Base-by-base conservation (phyloP, 202 grass and related monocot genomes). In the Alloteropsis angusta region DNA sequence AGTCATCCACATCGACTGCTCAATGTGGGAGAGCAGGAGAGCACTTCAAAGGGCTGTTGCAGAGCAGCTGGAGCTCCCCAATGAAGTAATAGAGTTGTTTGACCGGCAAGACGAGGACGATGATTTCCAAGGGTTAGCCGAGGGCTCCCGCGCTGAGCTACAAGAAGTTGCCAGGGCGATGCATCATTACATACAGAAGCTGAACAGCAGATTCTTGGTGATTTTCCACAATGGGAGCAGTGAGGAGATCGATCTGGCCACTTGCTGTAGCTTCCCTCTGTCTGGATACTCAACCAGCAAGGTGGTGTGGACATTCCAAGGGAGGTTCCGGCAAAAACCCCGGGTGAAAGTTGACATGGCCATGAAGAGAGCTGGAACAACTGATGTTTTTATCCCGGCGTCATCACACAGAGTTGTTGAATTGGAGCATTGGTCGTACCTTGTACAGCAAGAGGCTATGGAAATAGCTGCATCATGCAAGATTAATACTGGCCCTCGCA, bases 251-350 rank as follows among this genome's bases (percentile, higher is more conserved):
- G 30, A 81, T 13, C 30, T 81, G 0, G 8, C 12, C 0, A 71
- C 14, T 0, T 47, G 0, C 0, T 58, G 28, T 14, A 66, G 66
- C 7, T 46, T 81, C 7, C 13, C 54, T 12, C 14, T 80, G 9
- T 47, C 13, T 15, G 39, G 42, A 1, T n/a, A 0, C 9, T 47
- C 11, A 18, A 36, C 42, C 13, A 26, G 7, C 26, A 81, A 61
- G 56, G 57, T 81, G 0, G 0, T 81, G 0, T 81, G 78, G 78
- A 81, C 78, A 45, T 71, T 71, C 13, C 56, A 70, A 56, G 78
- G 78, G 5, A 48, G 66, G 3, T 71, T 71, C 19, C 28, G 42
- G 4, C 41, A 60, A n/a, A 49, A 2, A 7, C 42, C 42, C 1
- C 2, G n/a, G 9, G 12, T 3, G 0, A 25, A 61, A 18, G 19